Conservation (phyloP, 23 red algal species). For the Gracilaria domingensis region DNA sequence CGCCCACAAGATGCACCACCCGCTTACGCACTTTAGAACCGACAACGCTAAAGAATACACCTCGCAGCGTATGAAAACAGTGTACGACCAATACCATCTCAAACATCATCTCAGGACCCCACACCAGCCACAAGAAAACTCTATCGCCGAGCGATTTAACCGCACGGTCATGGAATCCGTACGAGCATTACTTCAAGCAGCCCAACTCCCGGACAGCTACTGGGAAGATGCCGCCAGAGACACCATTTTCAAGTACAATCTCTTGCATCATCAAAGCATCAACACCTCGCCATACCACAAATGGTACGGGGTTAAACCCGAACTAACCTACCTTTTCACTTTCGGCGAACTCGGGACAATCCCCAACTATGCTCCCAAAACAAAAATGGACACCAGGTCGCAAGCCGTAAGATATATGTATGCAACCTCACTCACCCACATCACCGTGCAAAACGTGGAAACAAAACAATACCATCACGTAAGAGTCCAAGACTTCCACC, state of each 20-base stretch:
- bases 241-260: slow-evolving; percentile 32
- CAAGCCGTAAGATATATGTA: slow-evolving; percentile 4
- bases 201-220: neutral
- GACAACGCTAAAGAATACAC: slow-evolving; percentile 41
- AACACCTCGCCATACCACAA: slow-evolving; percentile 6
- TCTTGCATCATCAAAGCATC: neutral
- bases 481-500: no score
- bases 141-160: neutral
- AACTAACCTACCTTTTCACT: neutral
- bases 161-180: slow-evolving; percentile 20
- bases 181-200: neutral
- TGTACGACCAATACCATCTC: neutral
- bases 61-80: neutral
- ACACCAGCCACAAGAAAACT: slow-evolving; percentile 31
- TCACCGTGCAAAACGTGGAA: neutral
- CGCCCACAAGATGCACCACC: neutral
- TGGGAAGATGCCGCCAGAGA: slow-evolving; percentile 18
- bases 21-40: neutral
- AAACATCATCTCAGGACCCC: neutral
- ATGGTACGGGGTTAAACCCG: neutral
- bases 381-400: neutral
- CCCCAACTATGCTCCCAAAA: neutral
- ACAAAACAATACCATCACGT: neutral
- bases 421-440: neutral
- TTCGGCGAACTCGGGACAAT: slow-evolving; percentile 4